These are phyloP conservation scores for Coleophoma eucalyptorum DNA, from an alignment of 2,329 filamentous ascomycete genomes.

Conservation along the genomic window DNA sequence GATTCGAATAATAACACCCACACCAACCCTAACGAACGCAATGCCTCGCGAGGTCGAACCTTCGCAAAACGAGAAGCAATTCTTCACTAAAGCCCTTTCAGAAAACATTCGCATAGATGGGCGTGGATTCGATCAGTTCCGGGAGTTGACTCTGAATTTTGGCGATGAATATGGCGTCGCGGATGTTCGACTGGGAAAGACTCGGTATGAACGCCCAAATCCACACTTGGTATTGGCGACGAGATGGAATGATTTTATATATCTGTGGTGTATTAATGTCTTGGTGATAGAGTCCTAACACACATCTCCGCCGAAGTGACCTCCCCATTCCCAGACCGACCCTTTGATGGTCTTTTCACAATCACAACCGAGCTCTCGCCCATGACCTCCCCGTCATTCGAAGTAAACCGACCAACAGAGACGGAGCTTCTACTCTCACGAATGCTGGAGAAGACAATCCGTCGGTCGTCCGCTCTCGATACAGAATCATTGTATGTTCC, in stretches of 20 bases:
- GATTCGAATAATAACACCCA: background rate
- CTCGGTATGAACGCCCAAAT: constrained; percentile 56
- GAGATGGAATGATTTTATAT: background rate
- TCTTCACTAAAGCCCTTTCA: constrained; percentile 77
- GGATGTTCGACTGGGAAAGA: constrained; percentile 85
- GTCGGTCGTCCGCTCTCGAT: constrained; percentile 86
- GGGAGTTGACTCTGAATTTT: constrained; percentile 73
- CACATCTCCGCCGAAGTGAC: constrained; percentile 87
- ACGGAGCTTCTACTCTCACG: constrained; percentile 83
- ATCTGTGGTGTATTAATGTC: background rate
- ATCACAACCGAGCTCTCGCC: constrained; percentile 89
- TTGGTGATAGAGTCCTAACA: constrained; percentile 66
- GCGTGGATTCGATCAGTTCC: constrained; percentile 75
- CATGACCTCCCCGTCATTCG: constrained; percentile 88
- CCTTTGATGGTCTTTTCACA: constrained; percentile 92
- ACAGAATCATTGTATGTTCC: constrained; percentile 70
- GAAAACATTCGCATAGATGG: constrained; percentile 82
- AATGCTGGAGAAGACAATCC: constrained; percentile 89
- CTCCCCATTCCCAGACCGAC: constrained; percentile 79
- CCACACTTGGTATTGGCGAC: background rate
- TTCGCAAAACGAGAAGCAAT: constrained; percentile 83
- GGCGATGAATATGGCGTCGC: constrained; percentile 89
- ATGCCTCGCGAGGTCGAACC: constrained; percentile 95
- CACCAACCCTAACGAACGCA: constrained; percentile 9
- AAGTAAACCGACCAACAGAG: constrained; percentile 78